Base-by-base conservation (phyloP, 2,329 filamentous ascomycete genomes). In the Monosporascus ibericus region DNA sequence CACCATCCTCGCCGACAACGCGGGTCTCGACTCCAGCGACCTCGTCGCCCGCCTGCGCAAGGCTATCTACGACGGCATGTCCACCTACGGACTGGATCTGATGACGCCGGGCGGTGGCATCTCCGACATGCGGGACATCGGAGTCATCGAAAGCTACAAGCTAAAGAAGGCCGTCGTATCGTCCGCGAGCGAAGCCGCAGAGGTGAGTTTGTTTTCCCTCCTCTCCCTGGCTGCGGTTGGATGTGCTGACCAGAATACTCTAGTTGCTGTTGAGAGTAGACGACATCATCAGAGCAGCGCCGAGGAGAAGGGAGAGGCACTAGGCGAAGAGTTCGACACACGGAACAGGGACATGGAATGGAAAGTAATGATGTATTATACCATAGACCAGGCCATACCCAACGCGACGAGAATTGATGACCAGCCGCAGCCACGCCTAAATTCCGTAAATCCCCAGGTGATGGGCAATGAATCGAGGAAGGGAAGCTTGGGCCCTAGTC, bases 111-210 rank as follows among this genome's bases (percentile, higher is more conserved):
- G 94, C 40, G 94, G 94, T 54, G 92, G 91, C 44, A 90, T 99
- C 65, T 81, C 90, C 14, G 94, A 99, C 67, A 99, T 99, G 94
- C 83, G 92, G 50, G 90, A 99, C 64, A 70, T 95, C 47, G 94
- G 94, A 44, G 92, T 99, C 27, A 87, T 99, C 61, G 94, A 99
- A 76, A 95, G 90, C 72, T 97, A 96, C 80, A 99, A 99, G 80
- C 76, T 99, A 69, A 99, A 99, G 83, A 87, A 85, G 69, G 94
- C 94, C n/a, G 94, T 99, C 51, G 94, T 99, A 49, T 95, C 88
- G 50, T 96, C 91, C 56, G 94, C 94, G 22, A 95, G 90, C 53
- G 94, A 99, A 75, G 94, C 94, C 57, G 92, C 94, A 60, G 94
- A 99, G 82, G 90, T 95, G 78, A 76, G 85, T 70, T 20, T 36